Percentiles rank a stretch among this genome's conserved stretches.
phyloP scores from a whole-genome alignment of 768 basidiomycete species.

The Tulasnella sp. region DNA sequence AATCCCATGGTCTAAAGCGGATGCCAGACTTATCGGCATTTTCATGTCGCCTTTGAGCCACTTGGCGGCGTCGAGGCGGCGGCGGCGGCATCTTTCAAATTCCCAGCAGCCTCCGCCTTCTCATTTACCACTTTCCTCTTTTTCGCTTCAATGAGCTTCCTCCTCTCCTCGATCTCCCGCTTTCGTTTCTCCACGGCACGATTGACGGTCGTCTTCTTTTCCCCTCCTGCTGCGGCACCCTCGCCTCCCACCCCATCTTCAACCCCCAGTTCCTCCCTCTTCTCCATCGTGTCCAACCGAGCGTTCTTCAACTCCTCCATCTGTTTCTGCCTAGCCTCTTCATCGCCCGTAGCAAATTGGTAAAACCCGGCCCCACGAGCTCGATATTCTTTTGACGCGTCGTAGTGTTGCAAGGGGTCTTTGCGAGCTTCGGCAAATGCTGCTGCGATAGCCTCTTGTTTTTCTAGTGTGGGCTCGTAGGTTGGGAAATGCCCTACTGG shows the following conservation, averaged over 20 bases:
- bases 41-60: background rate
- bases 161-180: conserved; percentile 22
- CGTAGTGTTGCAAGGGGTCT: conserved; percentile 70
- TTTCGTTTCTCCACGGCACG: conserved; percentile 20
- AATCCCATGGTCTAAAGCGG: no score
- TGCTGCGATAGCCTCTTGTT: conserved; percentile 64
- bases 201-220: conserved; percentile 13
- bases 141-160: conserved; percentile 21
- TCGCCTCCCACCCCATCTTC: background rate
- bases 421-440: conserved; percentile 62
- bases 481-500: conserved; percentile 81
- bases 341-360: conserved; percentile 73
- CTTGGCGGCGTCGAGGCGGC: background rate
- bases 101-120: background rate
- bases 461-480: conserved; percentile 76
- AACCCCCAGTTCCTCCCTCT: conserved; percentile 14
- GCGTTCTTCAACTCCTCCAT: conserved; percentile 71
- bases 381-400: conserved; percentile 73
- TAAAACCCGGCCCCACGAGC: conserved; percentile 87
- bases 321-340: conserved; percentile 64
- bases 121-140: conserved; percentile 3
- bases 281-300: conserved; percentile 6
- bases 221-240: background rate
- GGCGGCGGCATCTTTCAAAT: background rate
- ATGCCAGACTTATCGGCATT: no score